These are phyloP conservation scores for Coccomyxa subellipsoidea DNA, from an alignment of 163 green algal genomes.

Conservation along the genomic window DNA sequence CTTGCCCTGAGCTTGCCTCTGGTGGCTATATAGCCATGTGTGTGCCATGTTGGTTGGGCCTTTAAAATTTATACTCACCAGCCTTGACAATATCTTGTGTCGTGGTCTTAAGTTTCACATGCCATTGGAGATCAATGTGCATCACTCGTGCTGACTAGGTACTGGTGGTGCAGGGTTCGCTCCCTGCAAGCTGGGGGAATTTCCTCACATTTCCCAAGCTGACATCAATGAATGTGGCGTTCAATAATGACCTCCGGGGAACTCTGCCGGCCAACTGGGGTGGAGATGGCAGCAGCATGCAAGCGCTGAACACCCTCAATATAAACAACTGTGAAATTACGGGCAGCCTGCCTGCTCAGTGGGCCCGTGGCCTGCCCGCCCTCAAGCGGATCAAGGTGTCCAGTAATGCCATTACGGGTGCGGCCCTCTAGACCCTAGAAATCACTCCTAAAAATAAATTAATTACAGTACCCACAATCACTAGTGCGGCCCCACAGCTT, in stretches of 20 bases:
- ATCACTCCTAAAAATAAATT: not conserved
- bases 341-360: not conserved
- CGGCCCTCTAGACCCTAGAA: not conserved
- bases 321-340: not conserved
- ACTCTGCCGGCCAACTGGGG: not conserved
- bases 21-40: too few species aligned
- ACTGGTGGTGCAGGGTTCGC: not conserved
- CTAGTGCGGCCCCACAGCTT: not conserved
- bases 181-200: not conserved
- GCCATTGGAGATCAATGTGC: too few species aligned
- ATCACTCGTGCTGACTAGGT: too few species aligned
- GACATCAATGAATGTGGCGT: not conserved
- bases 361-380: not conserved
- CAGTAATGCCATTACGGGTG: not conserved
- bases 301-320: not conserved
- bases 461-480: not conserved
- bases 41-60: too few species aligned
- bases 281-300: not conserved
- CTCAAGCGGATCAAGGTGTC: not conserved
- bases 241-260: not conserved
- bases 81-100: too few species aligned
- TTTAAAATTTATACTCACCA: too few species aligned
- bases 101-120: too few species aligned
- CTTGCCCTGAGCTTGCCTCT: too few species aligned
- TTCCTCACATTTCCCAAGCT: not conserved